Evolutionary conservation across 805 yeast species (phyloP).

Genomic region (Suhomyces tanzawaensis): DNA sequence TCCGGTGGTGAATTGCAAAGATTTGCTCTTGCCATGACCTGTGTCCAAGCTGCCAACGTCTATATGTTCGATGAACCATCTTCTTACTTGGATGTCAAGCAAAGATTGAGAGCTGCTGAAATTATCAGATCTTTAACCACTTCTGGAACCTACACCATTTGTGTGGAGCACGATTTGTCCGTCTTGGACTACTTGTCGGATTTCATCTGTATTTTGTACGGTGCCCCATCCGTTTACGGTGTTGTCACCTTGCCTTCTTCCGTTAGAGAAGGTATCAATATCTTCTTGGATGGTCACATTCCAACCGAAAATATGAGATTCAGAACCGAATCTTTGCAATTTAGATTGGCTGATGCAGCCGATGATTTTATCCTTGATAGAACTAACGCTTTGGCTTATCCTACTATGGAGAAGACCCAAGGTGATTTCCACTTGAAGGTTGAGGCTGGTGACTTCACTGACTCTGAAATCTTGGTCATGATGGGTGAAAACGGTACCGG

Average conservation of each 20-base stretch:
- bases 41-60: slow-evolving; percentile 91
- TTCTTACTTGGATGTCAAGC: slow-evolving; percentile 96
- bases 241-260: slow-evolving; percentile 95
- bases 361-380: slow-evolving; percentile 77
- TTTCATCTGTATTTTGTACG: slow-evolving; percentile 93
- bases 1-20: slow-evolving; percentile 99
- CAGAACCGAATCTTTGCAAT: slow-evolving; percentile 93
- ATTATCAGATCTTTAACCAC: slow-evolving; percentile 82
- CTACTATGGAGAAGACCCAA: slow-evolving; percentile 83
- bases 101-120: slow-evolving; percentile 96
- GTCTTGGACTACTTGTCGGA: slow-evolving; percentile 96
- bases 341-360: slow-evolving; percentile 86
- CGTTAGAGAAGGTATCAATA: slow-evolving; percentile 98
- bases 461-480: slow-evolving; percentile 96
- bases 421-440: slow-evolving; percentile 90
- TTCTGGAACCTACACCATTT: slow-evolving; percentile 81
- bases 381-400: slow-evolving; percentile 73
- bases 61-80: slow-evolving; percentile 99
- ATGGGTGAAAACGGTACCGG: slow-evolving; percentile 99
- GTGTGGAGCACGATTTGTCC: slow-evolving; percentile 98
- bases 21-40: slow-evolving; percentile 96
- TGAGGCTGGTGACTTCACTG: slow-evolving; percentile 86
- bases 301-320: slow-evolving; percentile 96
- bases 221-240: slow-evolving; percentile 98
- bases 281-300: slow-evolving; percentile 96